A percentile compares a stretch with the other conserved stretches of the same genome.
Evolutionary conservation across 2,329 filamentous ascomycete species (phyloP).

Genomic region (Celoporthe dispersa): DNA sequence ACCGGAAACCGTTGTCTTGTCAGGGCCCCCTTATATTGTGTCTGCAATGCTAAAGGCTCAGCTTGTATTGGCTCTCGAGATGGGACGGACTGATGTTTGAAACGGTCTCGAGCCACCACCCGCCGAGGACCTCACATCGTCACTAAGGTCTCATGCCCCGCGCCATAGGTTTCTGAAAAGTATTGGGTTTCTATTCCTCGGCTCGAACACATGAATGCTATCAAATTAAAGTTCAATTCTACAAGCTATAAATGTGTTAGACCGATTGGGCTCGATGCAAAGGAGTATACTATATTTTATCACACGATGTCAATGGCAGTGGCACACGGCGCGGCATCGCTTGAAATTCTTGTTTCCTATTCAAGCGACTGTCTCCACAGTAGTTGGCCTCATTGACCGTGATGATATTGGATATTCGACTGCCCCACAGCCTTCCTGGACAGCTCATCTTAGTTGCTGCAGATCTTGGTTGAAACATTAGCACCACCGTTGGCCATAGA

Average conservation of each 20-base stretch:
- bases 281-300: neutral
- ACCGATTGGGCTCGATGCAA: neutral
- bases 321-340: neutral
- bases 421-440: neutral
- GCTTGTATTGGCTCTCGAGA: neutral
- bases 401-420: neutral
- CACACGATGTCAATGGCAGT: neutral
- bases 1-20: neutral
- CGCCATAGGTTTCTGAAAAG: neutral
- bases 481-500: neutral
- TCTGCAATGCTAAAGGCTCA: neutral
- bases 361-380: neutral
- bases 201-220: neutral
- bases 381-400: neutral
- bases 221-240: neutral
- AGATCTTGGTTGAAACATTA: neutral
- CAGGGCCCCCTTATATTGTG: neutral
- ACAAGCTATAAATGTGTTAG: neutral
- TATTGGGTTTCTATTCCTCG: neutral
- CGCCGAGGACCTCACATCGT: neutral
- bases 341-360: neutral
- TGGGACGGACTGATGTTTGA: slow-evolving; percentile 13
- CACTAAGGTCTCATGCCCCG: neutral
- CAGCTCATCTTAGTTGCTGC: neutral
- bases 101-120: neutral